Conservation (phyloP, 495 filamentous ascomycete species). For the Neurospora intermedia region DNA sequence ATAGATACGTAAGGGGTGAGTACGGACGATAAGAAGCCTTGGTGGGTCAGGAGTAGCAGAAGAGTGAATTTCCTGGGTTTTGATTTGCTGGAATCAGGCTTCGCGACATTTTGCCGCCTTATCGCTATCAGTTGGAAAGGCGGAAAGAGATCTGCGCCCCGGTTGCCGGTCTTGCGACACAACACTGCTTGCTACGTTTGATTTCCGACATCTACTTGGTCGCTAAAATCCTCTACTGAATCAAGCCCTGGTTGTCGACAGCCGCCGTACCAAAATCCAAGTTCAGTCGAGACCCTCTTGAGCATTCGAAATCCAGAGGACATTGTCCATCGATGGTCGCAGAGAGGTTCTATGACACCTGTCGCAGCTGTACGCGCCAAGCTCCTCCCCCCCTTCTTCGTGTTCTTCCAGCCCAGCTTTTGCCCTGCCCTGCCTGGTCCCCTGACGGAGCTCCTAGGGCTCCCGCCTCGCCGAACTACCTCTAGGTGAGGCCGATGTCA, state of each 20-base stretch:
- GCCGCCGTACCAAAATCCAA: background rate
- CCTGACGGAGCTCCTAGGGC: background rate
- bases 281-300: background rate
- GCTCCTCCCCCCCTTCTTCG: background rate
- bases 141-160: slow-evolving; percentile 20
- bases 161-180: slow-evolving; percentile 5
- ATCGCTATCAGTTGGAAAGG: slow-evolving; percentile 19
- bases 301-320: background rate
- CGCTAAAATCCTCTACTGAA: background rate
- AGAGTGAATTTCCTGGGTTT: background rate
- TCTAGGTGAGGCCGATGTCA: background rate
- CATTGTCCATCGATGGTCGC: slow-evolving; percentile 1
- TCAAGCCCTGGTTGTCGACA: background rate
- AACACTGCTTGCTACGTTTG: background rate
- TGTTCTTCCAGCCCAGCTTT: background rate
- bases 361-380: slow-evolving; percentile 14
- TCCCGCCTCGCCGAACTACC: background rate
- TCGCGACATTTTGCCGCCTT: slow-evolving; percentile 20
- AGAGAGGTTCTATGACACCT: slow-evolving; percentile 10
- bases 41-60: background rate
- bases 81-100: background rate
- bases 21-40: background rate
- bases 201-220: background rate
- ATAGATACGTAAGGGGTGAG: background rate
- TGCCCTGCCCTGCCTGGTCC: background rate